phyloP scores from a whole-genome alignment of 345 rosid species.

The Linum tenue region DNA sequence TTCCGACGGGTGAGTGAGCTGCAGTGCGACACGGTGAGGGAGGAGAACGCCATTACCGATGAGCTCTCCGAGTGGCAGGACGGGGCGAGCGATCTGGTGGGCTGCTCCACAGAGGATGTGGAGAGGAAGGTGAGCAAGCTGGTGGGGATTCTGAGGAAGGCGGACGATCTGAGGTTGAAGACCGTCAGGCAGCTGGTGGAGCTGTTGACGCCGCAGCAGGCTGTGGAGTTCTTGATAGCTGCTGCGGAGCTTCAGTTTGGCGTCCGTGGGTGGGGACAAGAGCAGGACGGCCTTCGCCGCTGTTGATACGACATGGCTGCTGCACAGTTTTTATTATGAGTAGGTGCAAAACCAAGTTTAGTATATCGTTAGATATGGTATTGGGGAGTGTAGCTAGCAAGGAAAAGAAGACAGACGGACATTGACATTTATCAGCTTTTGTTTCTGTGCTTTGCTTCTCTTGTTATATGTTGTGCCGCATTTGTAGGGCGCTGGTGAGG shows the following conservation, averaged over 20 bases:
- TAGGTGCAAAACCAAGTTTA: too few species aligned
- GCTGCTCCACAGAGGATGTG: constrained; percentile 1
- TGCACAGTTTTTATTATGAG: too few species aligned
- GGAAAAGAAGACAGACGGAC: too few species aligned
- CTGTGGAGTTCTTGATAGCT: constrained; percentile 59
- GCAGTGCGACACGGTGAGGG: constrained; percentile 79
- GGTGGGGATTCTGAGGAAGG: constrained; percentile 37
- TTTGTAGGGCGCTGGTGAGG: too few species aligned
- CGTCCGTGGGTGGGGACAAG: constrained; percentile 47
- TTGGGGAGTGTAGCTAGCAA: too few species aligned
- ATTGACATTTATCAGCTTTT: too few species aligned
- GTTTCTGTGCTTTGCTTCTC: too few species aligned
- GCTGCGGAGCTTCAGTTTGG: constrained; percentile 70
- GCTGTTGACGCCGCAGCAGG: constrained; percentile 55
- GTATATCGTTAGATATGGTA: too few species aligned
- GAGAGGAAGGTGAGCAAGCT: constrained; percentile 40
- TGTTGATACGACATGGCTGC: background rate
- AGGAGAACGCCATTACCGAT: constrained; percentile 67
- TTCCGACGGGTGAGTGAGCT: constrained; percentile 81
- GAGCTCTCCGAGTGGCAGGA: constrained; percentile 82
- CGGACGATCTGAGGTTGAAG: constrained; percentile 57
- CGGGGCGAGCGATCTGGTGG: constrained; percentile 37
- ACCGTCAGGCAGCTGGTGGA: constrained; percentile 49
- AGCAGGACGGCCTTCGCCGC: constrained; percentile 30
- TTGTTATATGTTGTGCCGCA: too few species aligned